Conservation (phyloP, 2,329 filamentous ascomycete genomes). For the Epicoccum sorghinum region DNA sequence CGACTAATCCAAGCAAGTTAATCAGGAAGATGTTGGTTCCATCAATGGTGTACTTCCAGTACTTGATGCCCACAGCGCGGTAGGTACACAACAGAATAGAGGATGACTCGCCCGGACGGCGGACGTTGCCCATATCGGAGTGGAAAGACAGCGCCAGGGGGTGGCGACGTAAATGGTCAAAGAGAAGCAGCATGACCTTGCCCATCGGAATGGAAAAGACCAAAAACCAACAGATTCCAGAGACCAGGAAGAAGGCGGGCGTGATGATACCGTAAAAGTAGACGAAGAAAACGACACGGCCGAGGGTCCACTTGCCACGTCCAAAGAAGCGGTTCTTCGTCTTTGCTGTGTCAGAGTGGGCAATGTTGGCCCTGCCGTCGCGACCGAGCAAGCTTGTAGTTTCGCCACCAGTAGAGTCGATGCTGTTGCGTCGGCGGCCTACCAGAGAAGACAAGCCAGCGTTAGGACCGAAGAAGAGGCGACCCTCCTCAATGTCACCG, state of each 20-base stretch:
- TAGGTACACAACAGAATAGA: slow-evolving; percentile 96
- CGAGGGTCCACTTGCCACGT: slow-evolving; percentile 92
- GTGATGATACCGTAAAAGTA: slow-evolving; percentile 95
- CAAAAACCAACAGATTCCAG: slow-evolving; percentile 89
- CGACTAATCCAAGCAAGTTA: slow-evolving; percentile 91
- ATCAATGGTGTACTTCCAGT: slow-evolving; percentile 99
- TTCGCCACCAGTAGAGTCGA: slow-evolving; percentile 86
- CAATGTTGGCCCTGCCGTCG: slow-evolving; percentile 58
- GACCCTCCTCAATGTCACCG: slow-evolving; percentile 92
- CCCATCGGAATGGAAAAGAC: slow-evolving; percentile 99
- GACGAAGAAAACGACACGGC: slow-evolving; percentile 91
- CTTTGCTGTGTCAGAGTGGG: slow-evolving; percentile 46
- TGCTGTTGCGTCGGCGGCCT: slow-evolving; percentile 83
- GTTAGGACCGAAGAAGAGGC: slow-evolving; percentile 90
- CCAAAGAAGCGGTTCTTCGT: slow-evolving; percentile 89
- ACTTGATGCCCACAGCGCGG: slow-evolving; percentile 88
- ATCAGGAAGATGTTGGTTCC: slow-evolving; percentile 99
- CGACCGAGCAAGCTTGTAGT: slow-evolving; percentile 86
- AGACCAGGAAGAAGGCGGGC: slow-evolving; percentile 83
- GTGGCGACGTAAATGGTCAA: slow-evolving; percentile 90
- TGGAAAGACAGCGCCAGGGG: slow-evolving; percentile 93
- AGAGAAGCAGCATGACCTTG: slow-evolving; percentile 86
- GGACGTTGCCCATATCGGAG: slow-evolving; percentile 77
- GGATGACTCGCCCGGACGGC: slow-evolving; percentile 72
- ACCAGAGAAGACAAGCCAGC: slow-evolving; percentile 74